Percentiles rank a stretch among this genome's conserved stretches.
phyloP scores from a whole-genome alignment of 371 early-diverging fungal genomes.

The Lichtheimia corymbifera region DNA sequence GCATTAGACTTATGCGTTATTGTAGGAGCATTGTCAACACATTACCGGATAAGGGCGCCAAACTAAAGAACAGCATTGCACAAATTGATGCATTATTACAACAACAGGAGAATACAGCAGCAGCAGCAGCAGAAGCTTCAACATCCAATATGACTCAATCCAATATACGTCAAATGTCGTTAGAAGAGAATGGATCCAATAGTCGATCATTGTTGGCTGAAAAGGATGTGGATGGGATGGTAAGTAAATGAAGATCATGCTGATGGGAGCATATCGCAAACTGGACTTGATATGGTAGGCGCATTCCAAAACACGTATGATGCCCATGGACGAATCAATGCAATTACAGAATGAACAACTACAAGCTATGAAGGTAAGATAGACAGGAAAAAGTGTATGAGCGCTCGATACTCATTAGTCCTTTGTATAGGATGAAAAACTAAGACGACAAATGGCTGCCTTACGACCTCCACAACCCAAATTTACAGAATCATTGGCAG shows the following conservation, averaged over 20 bases:
- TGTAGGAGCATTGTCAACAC: constrained; percentile 15
- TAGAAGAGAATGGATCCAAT: no score
- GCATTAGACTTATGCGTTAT: background rate
- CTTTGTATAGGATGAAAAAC: constrained; percentile 22
- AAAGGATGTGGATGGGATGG: no score
- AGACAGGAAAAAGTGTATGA: background rate
- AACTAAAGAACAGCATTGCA: constrained; percentile 26
- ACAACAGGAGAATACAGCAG: constrained; percentile 8
- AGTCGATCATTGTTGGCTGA: no score
- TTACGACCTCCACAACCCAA: constrained; percentile 9
- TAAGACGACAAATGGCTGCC: constrained; percentile 27
- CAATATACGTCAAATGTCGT: no score
- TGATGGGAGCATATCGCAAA: background rate
- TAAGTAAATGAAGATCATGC: no score
- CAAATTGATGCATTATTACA: constrained; percentile 21
- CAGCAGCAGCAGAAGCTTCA: background rate
- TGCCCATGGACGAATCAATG: constrained; percentile 41
- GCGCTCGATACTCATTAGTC: background rate
- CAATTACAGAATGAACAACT: constrained; percentile 35
- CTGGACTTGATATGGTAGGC: background rate
- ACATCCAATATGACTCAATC: no score
- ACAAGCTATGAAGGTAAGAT: constrained; percentile 27
- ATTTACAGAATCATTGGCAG: constrained; percentile 29
- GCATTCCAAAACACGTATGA: constrained; percentile 23
- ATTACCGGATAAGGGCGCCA: constrained; percentile 42